A percentile compares a stretch with the other conserved stretches of the same genome.
These are phyloP conservation scores for Cercospora berteroae DNA, from an alignment of 2,329 filamentous ascomycete genomes.

Conservation along the genomic window DNA sequence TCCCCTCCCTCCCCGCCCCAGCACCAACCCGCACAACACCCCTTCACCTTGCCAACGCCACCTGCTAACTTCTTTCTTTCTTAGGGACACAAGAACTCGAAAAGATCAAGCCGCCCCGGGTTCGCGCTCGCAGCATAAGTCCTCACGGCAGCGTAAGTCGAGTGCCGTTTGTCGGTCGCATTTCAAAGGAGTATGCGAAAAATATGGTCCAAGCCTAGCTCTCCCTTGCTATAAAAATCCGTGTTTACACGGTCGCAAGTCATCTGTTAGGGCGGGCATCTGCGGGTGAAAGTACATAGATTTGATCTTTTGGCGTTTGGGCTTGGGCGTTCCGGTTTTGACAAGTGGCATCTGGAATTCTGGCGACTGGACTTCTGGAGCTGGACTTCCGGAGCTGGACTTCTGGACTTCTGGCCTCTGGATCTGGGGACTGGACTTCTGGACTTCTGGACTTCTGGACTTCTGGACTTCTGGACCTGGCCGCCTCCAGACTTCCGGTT, in stretches of 20 bases:
- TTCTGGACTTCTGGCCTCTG: no score
- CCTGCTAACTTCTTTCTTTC: neutral
- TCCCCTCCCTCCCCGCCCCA: neutral
- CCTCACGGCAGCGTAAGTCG: neutral
- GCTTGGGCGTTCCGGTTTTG: neutral
- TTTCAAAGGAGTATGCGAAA: neutral
- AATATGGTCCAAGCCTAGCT: neutral
- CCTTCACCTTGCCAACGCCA: neutral
- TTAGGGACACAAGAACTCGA: neutral
- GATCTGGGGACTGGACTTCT: no score
- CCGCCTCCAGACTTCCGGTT: neutral
- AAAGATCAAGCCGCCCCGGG: neutral
- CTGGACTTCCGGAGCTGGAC: no score
- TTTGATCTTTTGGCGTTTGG: neutral
- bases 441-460: neutral
- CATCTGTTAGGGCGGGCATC: constrained; percentile 1
- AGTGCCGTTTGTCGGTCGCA: neutral
- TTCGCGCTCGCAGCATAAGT: neutral
- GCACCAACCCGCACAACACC: neutral
- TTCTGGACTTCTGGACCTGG: neutral
- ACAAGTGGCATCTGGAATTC: neutral
- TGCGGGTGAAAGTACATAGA: neutral
- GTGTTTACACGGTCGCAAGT: neutral
- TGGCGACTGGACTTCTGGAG: neutral
- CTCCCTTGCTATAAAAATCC: neutral